These are phyloP conservation scores for Trichosanthes truncata DNA, from an alignment of 306 rosid species.

Conservation along the genomic window DNA sequence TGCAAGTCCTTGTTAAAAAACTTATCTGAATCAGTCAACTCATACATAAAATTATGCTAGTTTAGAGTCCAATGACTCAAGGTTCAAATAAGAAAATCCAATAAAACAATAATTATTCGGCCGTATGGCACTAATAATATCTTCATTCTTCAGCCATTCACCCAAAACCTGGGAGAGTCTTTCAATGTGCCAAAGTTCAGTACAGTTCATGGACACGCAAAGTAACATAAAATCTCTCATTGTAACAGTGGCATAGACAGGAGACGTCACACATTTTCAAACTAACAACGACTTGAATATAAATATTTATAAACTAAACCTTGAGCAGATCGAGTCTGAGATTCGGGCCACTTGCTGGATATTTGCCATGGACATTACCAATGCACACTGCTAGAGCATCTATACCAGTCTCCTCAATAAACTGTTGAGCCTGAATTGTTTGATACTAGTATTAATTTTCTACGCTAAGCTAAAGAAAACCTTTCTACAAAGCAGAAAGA, in stretches of 20 bases:
- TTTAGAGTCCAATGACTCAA: background rate
- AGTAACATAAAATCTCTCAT: background rate
- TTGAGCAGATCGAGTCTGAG: constrained; percentile 83
- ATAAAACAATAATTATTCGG: background rate
- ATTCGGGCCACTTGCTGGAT: constrained; percentile 84
- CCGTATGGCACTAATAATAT: background rate
- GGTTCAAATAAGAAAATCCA: background rate
- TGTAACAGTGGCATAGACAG: background rate
- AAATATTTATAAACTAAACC: constrained; percentile 29
- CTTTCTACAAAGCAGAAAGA: background rate
- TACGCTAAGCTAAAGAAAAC: constrained; percentile 1
- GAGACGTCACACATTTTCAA: background rate
- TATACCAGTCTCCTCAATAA: constrained; percentile 80
- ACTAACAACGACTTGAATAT: background rate
- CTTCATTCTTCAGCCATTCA: background rate
- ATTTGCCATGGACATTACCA: constrained; percentile 90
- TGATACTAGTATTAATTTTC: background rate
- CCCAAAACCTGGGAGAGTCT: background rate
- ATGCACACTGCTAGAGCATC: constrained; percentile 99
- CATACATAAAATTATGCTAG: background rate
- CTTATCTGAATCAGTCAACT: constrained; percentile 20
- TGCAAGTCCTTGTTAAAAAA: constrained; percentile 44
- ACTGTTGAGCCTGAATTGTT: constrained; percentile 71
- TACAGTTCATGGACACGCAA: background rate
- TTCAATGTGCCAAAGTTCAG: background rate